Percentiles rank a stretch among this genome's conserved stretches.
These are phyloP conservation scores for Glycyrrhiza uralensis DNA, from an alignment of 306 rosid species.

Conservation along the genomic window DNA sequence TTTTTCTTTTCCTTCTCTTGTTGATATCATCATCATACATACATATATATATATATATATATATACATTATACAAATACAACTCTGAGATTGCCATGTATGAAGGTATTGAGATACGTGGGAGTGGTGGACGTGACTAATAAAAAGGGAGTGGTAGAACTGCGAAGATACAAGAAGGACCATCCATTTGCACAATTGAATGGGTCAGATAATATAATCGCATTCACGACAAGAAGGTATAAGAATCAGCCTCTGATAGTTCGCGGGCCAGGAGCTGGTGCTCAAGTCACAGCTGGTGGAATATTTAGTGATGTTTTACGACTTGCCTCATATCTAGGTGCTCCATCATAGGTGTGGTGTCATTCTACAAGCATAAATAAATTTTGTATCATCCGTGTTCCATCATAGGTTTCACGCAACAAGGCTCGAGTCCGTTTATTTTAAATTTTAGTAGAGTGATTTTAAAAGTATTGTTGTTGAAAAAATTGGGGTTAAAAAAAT, in stretches of 20 bases:
- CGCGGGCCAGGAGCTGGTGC: slow-evolving; percentile 99
- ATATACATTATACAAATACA: too few species aligned
- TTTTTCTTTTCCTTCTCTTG: background rate
- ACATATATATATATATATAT: too few species aligned
- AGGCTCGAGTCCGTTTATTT: too few species aligned
- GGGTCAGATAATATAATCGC: slow-evolving; percentile 97
- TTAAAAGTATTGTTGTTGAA: too few species aligned
- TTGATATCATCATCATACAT: background rate
- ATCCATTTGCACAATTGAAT: slow-evolving; percentile 92
- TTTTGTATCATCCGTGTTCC: slow-evolving; percentile 26
- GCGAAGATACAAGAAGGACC: slow-evolving; percentile 78
- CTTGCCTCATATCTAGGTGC: slow-evolving; percentile 99
- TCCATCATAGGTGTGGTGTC: slow-evolving; percentile 55
- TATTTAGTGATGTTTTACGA: slow-evolving; percentile 85
- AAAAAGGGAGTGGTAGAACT: slow-evolving; percentile 70
- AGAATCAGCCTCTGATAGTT: slow-evolving; percentile 77
- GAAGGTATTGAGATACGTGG: slow-evolving; percentile 94
- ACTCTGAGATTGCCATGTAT: slow-evolving; percentile 27
- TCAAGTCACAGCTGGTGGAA: slow-evolving; percentile 96
- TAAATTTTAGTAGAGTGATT: too few species aligned
- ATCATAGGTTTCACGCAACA: too few species aligned
- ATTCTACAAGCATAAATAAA: background rate
- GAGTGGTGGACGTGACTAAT: slow-evolving; percentile 82
- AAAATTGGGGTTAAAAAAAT: too few species aligned
- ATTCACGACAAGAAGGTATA: slow-evolving; percentile 80